Base-by-base conservation (phyloP, 495 filamentous ascomycete species). In the Lophium mytilinum region DNA sequence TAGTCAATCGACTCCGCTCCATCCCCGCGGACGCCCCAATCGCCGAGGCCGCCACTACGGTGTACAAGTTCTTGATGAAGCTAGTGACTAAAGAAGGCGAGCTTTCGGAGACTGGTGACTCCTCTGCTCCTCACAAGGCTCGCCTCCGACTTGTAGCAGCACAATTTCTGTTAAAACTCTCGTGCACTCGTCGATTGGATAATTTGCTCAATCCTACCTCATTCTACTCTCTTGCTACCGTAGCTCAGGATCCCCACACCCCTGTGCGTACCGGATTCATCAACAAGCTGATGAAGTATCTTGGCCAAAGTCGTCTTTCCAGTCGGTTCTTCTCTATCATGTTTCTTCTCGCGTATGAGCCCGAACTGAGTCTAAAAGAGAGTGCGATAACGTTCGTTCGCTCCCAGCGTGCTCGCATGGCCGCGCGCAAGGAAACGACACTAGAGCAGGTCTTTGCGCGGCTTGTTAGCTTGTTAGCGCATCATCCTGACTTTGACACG, bases 291-390 rank as follows among this genome's bases (percentile, higher is more conserved):
- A 91, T 93, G 68, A 96, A 95, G 72, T 88, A 90, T 64, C 79
- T 91, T 2, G 83, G 81, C 4, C 77, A 82, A 18, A 72, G 75
- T 36, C 83, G 81, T 58, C 78, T 99, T 8, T 77, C 84, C 1
- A 65, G 77, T 11, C 80, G 94, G 7, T 99, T 89, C 78, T 94
- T 94, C 67, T 85, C 85, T 7, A 82, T 95, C 42, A 77, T 92
- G 5, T 97, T 94, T 73, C 72, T 97, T 34, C 83, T 90, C 55
- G 92, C 93, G 1, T 96, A 90, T 62, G 93, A 99, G 72, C 93
- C 93, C 4, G 76, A 78, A 37, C 57, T 67, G 1, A 74, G 77
- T 12, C 78, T 94, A 69, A 85, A 83, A 64, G 80, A 82, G 39
- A 83, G 83, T 36, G 84, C 85, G 0, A 79, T 87, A 43, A 96